Conservation (phyloP, 768 basidiomycete species). For the Rhodotorula diobovata region DNA sequence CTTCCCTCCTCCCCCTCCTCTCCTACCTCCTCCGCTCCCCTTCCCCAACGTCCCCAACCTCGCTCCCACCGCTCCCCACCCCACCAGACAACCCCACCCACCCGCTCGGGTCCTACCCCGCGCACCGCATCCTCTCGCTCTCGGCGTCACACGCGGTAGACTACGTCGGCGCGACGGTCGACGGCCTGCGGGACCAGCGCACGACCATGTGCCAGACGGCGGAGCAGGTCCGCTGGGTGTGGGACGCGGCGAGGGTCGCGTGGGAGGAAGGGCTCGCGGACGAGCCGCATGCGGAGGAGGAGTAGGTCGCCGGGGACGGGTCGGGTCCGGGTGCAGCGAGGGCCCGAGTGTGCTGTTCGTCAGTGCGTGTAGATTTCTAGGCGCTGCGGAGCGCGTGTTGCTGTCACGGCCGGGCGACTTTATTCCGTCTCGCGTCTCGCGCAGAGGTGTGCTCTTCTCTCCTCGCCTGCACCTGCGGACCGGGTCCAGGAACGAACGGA, state of each 20-base stretch:
- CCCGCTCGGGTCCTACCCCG: constrained; percentile 10
- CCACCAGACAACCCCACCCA: not conserved
- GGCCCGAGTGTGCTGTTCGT: too few relatives aligned
- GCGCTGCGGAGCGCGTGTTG: too few relatives aligned
- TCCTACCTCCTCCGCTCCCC: not conserved
- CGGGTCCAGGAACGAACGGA: too few relatives aligned
- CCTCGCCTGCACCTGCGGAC: too few relatives aligned
- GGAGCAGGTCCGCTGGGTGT: constrained; percentile 33
- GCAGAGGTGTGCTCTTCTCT: too few relatives aligned
- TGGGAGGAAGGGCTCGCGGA: constrained; percentile 14
- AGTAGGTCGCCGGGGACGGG: too few relatives aligned
- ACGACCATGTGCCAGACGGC: constrained; percentile 40
- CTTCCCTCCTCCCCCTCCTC: constrained; percentile 64
- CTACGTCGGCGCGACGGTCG: constrained; percentile 36
- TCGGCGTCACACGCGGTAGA: not conserved
- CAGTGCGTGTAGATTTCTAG: too few relatives aligned
- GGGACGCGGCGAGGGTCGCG: constrained; percentile 13
- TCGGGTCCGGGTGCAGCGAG: too few relatives aligned
- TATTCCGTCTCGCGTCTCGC: too few relatives aligned
- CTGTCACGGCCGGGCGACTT: too few relatives aligned
- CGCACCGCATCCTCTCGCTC: not conserved
- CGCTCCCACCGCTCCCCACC: not conserved
- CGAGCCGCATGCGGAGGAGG: not conserved
- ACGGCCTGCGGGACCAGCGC: constrained; percentile 39
- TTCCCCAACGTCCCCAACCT: not conserved